Evolutionary conservation across 1,139 yeast species (phyloP).

Genomic region (Casaregolazyma suthepensis): DNA sequence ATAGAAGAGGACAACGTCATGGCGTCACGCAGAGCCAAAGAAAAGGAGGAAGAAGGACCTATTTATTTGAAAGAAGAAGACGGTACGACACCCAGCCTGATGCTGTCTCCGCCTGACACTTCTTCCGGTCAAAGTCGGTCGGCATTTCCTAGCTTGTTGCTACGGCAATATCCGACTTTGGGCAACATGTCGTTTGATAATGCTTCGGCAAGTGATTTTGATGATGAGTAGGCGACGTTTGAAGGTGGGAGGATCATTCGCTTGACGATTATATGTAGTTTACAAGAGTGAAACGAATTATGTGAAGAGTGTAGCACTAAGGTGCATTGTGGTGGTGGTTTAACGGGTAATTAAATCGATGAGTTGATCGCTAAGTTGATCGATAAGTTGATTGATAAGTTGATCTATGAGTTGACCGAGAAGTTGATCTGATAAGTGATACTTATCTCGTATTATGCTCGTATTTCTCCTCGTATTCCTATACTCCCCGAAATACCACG

Average conservation of each 20-base stretch:
- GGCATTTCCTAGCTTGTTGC: constrained; percentile 18
- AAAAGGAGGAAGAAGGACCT: constrained; percentile 3
- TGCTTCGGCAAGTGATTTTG: constrained; percentile 10
- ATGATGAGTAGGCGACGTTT: constrained; percentile 11
- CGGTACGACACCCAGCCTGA: constrained; percentile 8
- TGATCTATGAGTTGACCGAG: too few relatives aligned
- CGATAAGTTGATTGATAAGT: too few relatives aligned
- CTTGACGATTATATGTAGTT: background rate
- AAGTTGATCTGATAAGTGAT: too few relatives aligned
- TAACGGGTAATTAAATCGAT: too few relatives aligned
- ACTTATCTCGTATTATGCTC: too few relatives aligned
- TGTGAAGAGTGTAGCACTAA: background rate
- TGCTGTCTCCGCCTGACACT: constrained; percentile 10
- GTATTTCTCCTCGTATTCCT: too few relatives aligned
- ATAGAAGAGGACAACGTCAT: constrained; percentile 58
- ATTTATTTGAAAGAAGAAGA: constrained; percentile 3
- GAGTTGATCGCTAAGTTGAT: too few relatives aligned
- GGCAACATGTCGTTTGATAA: constrained; percentile 14
- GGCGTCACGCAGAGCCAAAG: background rate
- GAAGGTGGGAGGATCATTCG: background rate
- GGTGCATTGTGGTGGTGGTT: too few relatives aligned
- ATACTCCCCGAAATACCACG: too few relatives aligned
- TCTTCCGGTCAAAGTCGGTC: constrained; percentile 1
- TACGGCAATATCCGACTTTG: constrained; percentile 23
- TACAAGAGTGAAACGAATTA: background rate